A percentile compares a stretch with the other conserved stretches of the same genome.
These are phyloP conservation scores for Bidens hawaiensis DNA, from an alignment of 140 eudicot species.

Conservation along the genomic window DNA sequence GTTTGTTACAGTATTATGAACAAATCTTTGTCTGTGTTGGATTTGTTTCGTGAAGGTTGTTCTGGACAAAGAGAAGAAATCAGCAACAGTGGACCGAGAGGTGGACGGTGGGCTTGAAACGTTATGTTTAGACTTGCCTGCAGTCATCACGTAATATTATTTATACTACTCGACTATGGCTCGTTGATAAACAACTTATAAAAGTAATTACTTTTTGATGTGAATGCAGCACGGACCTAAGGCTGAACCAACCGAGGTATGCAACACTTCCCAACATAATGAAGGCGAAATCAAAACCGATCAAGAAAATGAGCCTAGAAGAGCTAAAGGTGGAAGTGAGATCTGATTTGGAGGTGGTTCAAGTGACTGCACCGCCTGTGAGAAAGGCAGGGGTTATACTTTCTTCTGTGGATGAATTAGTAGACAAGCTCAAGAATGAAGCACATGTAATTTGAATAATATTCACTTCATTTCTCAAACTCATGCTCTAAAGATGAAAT, in stretches of 20 bases:
- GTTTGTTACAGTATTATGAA: no score
- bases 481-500: no score
- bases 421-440: conserved; percentile 89
- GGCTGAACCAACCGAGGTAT: conserved; percentile 94
- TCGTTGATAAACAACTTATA: no score
- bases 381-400: conserved; percentile 86
- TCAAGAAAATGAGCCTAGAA: conserved; percentile 60
- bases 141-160: conserved; percentile 74
- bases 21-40: no score
- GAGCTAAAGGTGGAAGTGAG: conserved; percentile 74
- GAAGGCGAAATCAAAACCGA: conserved; percentile 88
- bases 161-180: no score
- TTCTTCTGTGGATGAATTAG: conserved; percentile 85
- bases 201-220: no score
- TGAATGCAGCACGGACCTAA: conserved; percentile 81
- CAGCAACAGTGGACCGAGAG: conserved; percentile 86
- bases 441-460: conserved; percentile 41
- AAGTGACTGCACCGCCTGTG: conserved; percentile 82
- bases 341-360: conserved; percentile 70
- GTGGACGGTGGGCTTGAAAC: conserved; percentile 98
- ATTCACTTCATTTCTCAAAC: no score
- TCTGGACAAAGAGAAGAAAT: conserved; percentile 74
- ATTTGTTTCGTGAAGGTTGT: conserved; percentile 48
- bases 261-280: conserved; percentile 96
- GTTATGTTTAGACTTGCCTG: conserved; percentile 78